Evolutionary conservation across 2,329 filamentous ascomycete species (phyloP), one percentile per base, ranked within the genome.

Genomic region (Paecilomyces sp.): DNA sequence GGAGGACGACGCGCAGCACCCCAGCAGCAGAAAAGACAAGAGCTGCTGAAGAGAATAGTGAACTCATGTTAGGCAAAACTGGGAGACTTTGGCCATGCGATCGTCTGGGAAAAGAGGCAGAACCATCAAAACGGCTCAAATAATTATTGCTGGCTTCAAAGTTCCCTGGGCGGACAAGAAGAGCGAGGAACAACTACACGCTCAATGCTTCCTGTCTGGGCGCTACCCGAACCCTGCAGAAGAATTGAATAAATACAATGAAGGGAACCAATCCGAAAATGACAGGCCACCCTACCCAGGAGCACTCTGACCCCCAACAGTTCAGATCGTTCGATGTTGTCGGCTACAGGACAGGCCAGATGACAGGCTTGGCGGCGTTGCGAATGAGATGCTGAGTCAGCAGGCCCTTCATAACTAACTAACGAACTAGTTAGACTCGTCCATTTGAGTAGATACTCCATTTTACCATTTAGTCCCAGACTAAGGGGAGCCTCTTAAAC

Each of bases 1-100:
- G 84, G 63, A 99, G 86, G 33, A 79, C 73, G 5, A 85, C 72
- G 62, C 94, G 90, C 25, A 99, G 83, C 55, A 87, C 68, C 58
- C 87, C 67, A 11, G 77, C 75, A 24, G 67, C 65, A 33, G 70
- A 56, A 57, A 78, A 74, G 15, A 79, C 66, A 6, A 68, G 64
- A 9, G 66, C 57, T 4, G 74, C 64, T 1, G 71, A 74, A 52
- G 66, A 61, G 58, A 77, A 75, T 25, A 76, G 61, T 28, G 60
- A 58, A 15, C 7, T 9, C 41, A 47, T 47, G 1, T 47, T 18
- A 18, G 36, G 7, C 15, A 8, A 8, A 15, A 18, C 1, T 8
- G 15, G 41, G 3, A 47, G 41, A 18, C 9, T 18, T 18, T 8
- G n/a, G 41, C 41, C 41, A 47, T 47, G 18, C 36, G 15, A 18